Base-by-base conservation (phyloP, 495 filamentous ascomycete genomes). In the Penicillium coffeae region DNA sequence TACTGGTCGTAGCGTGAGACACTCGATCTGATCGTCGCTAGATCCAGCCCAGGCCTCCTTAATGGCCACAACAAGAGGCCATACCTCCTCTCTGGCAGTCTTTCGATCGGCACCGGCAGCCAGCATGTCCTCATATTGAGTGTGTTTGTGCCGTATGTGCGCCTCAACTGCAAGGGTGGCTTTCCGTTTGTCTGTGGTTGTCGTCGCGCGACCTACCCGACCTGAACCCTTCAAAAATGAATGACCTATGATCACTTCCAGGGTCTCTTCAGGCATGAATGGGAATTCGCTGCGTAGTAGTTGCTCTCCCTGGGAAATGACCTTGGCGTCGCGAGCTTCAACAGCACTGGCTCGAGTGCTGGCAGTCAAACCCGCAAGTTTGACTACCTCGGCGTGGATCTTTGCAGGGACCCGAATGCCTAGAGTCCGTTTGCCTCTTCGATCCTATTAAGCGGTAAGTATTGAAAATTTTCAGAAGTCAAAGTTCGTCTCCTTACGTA, bases 161-260 rank as follows among this genome's bases (percentile, higher is more conserved):
- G 78, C 78, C 41, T 77, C 71, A 2, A 76, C 72, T 3, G 77
- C 78, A 21, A 74, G 43, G 1, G 48, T 38, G 2, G 68, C 70
- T 49, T 72, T 77, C 1, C 59, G 54, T 19, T 63, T 52, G 33
- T 78, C 69, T 0, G 59, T 46, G 8, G 57, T 58, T 21, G 50
- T 66, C 7, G 56, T 50, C 0, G 66, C 66, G 3, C 78, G 62
- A 0, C 77, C 77, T 0, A 81, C 77, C 19, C 74, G 60, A 7
- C 77, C 70, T 8, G 76, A 76, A 3, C 71, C 70, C 42, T 77
- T 79, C 32, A 69, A 51, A 46, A 77, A 79, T 3, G 75, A 72
- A 42, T 74, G 69, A 10, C 64, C 43, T 10, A 81, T 45, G 14
- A 79, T 54, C 0, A 42, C 38, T 10, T 75, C 63, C n/a, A 69